Percentiles rank a stretch among this genome's conserved stretches.
Conservation (phyloP, 2,329 filamentous ascomycete genomes). For the Penicillium vulpinum region DNA sequence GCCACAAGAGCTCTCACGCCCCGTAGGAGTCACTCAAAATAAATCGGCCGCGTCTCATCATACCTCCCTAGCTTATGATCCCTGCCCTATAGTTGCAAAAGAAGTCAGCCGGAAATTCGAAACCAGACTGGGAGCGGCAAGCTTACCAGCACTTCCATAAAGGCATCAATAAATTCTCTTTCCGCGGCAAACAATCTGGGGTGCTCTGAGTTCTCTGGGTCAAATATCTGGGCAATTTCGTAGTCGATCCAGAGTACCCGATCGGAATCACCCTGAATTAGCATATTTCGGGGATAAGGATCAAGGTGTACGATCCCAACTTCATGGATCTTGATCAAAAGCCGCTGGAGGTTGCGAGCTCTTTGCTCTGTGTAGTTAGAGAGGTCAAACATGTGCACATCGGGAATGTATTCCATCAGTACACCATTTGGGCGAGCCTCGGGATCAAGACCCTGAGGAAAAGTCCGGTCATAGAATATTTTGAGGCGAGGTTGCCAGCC, state of each 20-base stretch:
- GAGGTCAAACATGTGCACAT: neutral
- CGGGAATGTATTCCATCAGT: neutral
- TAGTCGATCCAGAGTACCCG: neutral
- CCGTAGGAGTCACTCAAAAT: neutral
- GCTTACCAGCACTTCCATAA: neutral
- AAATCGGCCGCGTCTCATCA: neutral
- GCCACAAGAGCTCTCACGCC: neutral
- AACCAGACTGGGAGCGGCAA: neutral
- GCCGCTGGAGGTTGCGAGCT: neutral
- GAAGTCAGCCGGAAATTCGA: neutral
- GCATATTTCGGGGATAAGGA: neutral
- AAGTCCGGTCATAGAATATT: neutral
- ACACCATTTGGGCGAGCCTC: neutral
- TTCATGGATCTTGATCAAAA: neutral
- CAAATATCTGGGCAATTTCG: neutral
- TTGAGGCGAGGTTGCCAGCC: neutral
- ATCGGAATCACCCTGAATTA: neutral
- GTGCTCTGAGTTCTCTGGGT: neutral
- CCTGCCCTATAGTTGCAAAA: neutral
- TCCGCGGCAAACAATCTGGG: neutral
- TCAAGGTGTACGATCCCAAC: neutral
- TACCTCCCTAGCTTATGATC: neutral
- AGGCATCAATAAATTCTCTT: neutral
- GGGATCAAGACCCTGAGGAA: neutral
- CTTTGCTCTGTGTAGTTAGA: neutral